Evolutionary conservation across 768 basidiomycete species (phyloP), one percentile per base, ranked within the genome.

Genomic region (Phaffia australis): DNA sequence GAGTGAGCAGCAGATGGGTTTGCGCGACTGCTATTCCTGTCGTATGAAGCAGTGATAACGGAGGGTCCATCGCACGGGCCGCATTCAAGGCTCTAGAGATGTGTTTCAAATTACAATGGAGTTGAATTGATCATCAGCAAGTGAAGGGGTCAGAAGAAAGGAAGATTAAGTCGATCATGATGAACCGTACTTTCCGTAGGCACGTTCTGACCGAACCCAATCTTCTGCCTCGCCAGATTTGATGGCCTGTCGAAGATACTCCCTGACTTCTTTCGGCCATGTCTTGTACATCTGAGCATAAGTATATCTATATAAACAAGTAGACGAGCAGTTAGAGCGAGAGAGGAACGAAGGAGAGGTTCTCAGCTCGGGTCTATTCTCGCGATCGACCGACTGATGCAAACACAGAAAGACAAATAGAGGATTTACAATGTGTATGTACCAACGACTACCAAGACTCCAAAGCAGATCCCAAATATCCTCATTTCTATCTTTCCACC

Each of bases 31-130:
- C 66, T 19, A 67, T 35, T 11, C 66, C 66, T 4, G 66, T 67
- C 15, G 60, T 61, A 27, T 67, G 66, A 3, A 67, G 66, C 23
- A 67, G 60, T 3, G 66, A 47, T 0, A 67, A 56, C 14, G 66
- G 48, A 2, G 60, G 66, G 14, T 15, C 29, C 25, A 25, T 23
- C 1, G 65, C 18, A 14, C 60, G 54, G 23, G 66, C 60, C n/a
- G 42, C 16, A 30, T 55, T 32, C 56, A 25, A 56, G 3, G 66
- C 66, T 46, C 47, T 61, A 52, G 3, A 29, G 54, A 29, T 29
- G 46, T 16, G 11, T 42, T n/a, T n/a, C n/a, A n/a, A n/a, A n/a
- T n/a, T n/a, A n/a, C n/a, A n/a, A n/a, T n/a, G n/a, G n/a, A n/a
- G n/a, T n/a, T n/a, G n/a, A n/a, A n/a, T n/a, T n/a, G 35, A 11